A percentile compares a stretch with the other conserved stretches of the same genome.
These are phyloP conservation scores for Graphium sp. DNA, from an alignment of 2,329 filamentous ascomycete species.

Conservation along the genomic window DNA sequence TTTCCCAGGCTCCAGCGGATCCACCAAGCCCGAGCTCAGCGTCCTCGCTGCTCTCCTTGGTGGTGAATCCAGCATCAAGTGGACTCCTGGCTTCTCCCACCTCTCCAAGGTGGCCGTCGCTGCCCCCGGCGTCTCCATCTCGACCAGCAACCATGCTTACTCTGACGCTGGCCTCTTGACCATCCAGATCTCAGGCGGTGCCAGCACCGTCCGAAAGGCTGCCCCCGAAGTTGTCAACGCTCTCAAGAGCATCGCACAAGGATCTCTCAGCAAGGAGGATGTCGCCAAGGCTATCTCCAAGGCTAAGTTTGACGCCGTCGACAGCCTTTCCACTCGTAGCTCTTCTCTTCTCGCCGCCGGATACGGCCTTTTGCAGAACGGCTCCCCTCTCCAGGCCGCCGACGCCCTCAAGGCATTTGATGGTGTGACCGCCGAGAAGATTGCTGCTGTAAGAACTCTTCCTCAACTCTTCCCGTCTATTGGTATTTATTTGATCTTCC, in stretches of 20 bases:
- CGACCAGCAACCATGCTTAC: conserved; percentile 69
- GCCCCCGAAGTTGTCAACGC: conserved; percentile 64
- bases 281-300: conserved; percentile 81
- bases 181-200: conserved; percentile 63
- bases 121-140: conserved; percentile 48
- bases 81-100: conserved; percentile 83
- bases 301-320: conserved; percentile 84
- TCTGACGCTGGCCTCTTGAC: conserved; percentile 86
- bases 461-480: conserved; percentile 1
- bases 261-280: conserved; percentile 65
- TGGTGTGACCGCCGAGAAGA: conserved; percentile 63
- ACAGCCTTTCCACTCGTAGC: conserved; percentile 61
- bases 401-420: conserved; percentile 66
- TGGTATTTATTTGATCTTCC: neutral
- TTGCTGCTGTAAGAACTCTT: conserved; percentile 58
- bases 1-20: conserved; percentile 72
- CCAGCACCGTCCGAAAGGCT: conserved; percentile 54
- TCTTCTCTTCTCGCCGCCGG: conserved; percentile 72
- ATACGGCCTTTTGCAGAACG: conserved; percentile 63
- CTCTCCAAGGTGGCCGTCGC: conserved; percentile 62
- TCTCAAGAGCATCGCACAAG: conserved; percentile 65
- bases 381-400: conserved; percentile 70
- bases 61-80: conserved; percentile 85
- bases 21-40: conserved; percentile 77
- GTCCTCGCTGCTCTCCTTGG: conserved; percentile 83